Base-by-base conservation (phyloP, 2,329 filamentous ascomycete species). In the Epichloe gansuensis region DNA sequence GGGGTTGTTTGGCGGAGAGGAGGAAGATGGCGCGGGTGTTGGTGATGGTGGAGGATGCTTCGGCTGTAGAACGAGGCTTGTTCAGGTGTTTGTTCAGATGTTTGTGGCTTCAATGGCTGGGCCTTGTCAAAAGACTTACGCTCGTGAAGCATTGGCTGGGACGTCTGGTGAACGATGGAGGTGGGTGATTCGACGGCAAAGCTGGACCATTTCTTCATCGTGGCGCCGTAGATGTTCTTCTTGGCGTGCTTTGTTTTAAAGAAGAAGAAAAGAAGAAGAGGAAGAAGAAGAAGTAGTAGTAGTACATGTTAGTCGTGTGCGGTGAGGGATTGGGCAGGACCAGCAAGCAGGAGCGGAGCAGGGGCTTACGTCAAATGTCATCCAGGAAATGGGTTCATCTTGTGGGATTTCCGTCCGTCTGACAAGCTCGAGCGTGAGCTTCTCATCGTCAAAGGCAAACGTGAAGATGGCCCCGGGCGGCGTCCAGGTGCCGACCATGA, bases 401-500 rank as follows among this genome's bases (percentile, higher is more conserved):
- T 85, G 70, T 4, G 87, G 84, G 52, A 94, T 93, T 53, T 82
- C 80, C 1, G 87, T 93, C 60, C 84, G 82, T 72, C 91, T 89
- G 63, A 94, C 71, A 62, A 93, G 69, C 58, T 84, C 78, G 55
- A 94, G 70, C 6, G 82, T 84, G 57, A 89, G 72, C 40, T 80
- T 81, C 68, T 90, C 85, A 59, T 91, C 87, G 70, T 95, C 87
- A 64, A 95, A 95, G 55, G 84, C 80, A 54, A 95, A 84, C 0
- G 88, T 94, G 69, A 93, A 93, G 63, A 95, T 93, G 66, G 88
- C 87, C 46, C 88, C 89, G 51, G 89, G 89, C 53, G 85, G 86
- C 55, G 87, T 91, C 88, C 89, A 95, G 51, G 89, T 95, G 56
- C 89, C 89, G 63, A 91, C 82, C 86, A 95, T 93, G 65, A 95